Base-by-base conservation (phyloP, 2,329 filamentous ascomycete species). In the Claviceps pazoutovae region DNA sequence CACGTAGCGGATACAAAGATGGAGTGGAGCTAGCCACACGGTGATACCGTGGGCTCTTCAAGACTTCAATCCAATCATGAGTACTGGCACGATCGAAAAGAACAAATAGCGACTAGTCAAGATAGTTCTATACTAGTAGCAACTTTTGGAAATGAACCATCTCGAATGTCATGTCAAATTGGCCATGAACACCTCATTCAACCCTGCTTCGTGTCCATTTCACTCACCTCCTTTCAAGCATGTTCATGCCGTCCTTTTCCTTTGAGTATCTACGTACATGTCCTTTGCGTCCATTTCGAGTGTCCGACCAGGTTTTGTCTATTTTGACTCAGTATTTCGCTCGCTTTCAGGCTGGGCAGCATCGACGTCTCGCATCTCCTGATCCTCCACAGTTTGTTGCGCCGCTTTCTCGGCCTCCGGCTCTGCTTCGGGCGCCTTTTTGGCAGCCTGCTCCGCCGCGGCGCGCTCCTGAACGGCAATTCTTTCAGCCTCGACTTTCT, bases 401-500 rank as follows among this genome's bases (percentile, higher is more conserved):
- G 66, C 64, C 21, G 69, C 65, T 66, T 78, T 76, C 56, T 76
- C 73, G 19, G 67, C 67, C 61, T 77, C 73, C 55, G 74, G 69
- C 65, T 77, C 74, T 64, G 78, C 75, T 61, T 78, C 73, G 53
- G 72, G 71, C 47, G 72, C 74, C 69, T 87, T 86, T 70, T 86
- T 88, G 52, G 85, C 84, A 60, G 84, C 83, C 66, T 81, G 81
- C 69, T 88, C 84, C 56, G 86, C 86, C 54, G 93, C 88, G 50
- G 82, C 70, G 70, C 79, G 84, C 53, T 91, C 88, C 65, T 88
- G 80, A 43, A 83, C 70, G 19, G 84, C 86, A 65, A 86, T 81
- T 59, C 89, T 85, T 71, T 96, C 88, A 55, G 83, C 80, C 71
- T 96, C 88, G 57, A 89, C 74, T 76, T 95, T 95, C 69, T 98